Base-by-base conservation (phyloP, 2,329 filamentous ascomycete genomes). In the Drechslera avenae region DNA sequence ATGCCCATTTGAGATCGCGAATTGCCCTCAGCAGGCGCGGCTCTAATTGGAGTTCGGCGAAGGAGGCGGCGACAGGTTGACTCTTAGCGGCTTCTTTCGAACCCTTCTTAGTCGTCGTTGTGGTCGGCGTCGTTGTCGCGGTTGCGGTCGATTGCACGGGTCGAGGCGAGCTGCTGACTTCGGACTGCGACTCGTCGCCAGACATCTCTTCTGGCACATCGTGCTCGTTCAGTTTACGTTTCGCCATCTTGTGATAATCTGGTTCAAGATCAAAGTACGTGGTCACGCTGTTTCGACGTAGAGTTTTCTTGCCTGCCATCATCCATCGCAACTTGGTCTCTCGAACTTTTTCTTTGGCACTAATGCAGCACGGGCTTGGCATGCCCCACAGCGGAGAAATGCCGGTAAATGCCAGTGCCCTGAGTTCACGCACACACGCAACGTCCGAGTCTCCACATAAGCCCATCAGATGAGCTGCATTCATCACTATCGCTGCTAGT, bases 21-120 rank as follows among this genome's bases (percentile, higher is more conserved):
- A 97, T 83, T 46, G 89, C 91, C 78, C 96, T 90, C 28, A 97
- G 80, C 23, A 99, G 79, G 60, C 94, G 86, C 8, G 91, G 77
- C 70, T 99, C 94, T 55, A 99, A 85, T 56, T 86, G 86, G 54
- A 97, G 82, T 49, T 85, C 83, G 58, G 87, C 81, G 69, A 97
- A 99, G 3, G 85, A 85, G 12, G 53, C 52, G 46, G 30, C 8
- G 9, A 18, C 33, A 12, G 47, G 10, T 34, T 18, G 8, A 30
- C n/a, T 19, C 6, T 36, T 40, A 1, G 37, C 9, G 9, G 32
- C 9, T 21, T 26, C 3, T 57, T 36, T 8, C 64, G 41, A 23
- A 5, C 9, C 14, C n/a, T 42, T 51, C 32, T 42, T 47, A 37
- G 28, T 42, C 43, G 41, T 43, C 5, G 39, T 28, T 28, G 44